Percentiles rank a stretch among this genome's conserved stretches.
Conservation (phyloP, 1,284 basidiomycete genomes). For the Cutaneotrichosporon sp. region DNA sequence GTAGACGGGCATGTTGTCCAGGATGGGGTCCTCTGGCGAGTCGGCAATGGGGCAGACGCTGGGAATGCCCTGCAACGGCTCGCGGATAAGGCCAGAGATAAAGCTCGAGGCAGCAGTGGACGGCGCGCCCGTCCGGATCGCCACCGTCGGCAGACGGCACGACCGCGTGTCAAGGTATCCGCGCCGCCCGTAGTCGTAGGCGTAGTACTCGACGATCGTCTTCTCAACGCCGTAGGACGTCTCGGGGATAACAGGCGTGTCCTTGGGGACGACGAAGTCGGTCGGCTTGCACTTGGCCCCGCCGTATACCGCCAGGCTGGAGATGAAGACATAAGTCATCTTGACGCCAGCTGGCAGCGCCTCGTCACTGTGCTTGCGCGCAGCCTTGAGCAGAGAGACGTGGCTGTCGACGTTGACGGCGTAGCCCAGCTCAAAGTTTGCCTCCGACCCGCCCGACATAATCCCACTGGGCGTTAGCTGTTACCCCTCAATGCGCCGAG, state of each 20-base stretch:
- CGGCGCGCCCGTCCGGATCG: conserved; percentile 57
- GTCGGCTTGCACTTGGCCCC: conserved; percentile 53
- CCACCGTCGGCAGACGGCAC: conserved; percentile 59
- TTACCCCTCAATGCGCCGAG: background rate
- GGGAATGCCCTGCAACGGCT: conserved; percentile 56
- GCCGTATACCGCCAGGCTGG: conserved; percentile 61
- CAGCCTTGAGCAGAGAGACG: conserved; percentile 53
- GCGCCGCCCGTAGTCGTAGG: conserved; percentile 61
- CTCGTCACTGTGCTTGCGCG: conserved; percentile 48
- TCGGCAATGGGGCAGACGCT: conserved; percentile 55
- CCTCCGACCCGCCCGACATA: conserved; percentile 64
- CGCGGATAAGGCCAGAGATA: conserved; percentile 61
- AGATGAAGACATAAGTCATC: conserved; percentile 59
- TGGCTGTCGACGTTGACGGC: conserved; percentile 60
- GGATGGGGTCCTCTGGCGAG: conserved; percentile 32
- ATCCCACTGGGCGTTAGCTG: conserved; percentile 50
- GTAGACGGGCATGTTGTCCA: conserved; percentile 55
- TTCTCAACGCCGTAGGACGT: conserved; percentile 59
- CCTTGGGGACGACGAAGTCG: conserved; percentile 40
- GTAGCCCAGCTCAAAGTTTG: conserved; percentile 59
- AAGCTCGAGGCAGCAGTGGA: conserved; percentile 60
- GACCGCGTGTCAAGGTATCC: conserved; percentile 60
- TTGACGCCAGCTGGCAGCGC: conserved; percentile 26
- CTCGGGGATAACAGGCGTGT: conserved; percentile 57
- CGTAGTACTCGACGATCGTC: conserved; percentile 57